Evolutionary conservation across 495 filamentous ascomycete genomes (phyloP).

Genomic region (Rostrohypoxylon terebratum): DNA sequence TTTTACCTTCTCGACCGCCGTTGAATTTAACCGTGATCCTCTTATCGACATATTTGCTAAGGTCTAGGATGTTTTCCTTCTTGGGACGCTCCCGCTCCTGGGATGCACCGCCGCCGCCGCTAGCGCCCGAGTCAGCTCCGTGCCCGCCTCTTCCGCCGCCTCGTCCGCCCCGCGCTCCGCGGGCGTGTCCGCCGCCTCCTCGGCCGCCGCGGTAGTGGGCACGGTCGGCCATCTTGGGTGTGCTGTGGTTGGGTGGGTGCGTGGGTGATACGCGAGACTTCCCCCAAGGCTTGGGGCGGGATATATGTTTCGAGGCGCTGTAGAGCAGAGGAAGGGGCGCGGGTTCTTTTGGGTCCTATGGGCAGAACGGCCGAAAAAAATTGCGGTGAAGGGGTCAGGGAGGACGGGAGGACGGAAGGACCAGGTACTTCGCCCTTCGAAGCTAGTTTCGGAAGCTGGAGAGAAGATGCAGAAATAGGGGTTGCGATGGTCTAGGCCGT

Average conservation of each 20-base stretch:
- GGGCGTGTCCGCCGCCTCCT: conserved; percentile 50
- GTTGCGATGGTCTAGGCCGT: conserved; percentile 39
- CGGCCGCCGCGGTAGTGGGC: conserved; percentile 57
- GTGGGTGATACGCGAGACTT: conserved; percentile 1
- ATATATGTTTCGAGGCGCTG: not conserved
- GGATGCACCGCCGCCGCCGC: conserved; percentile 53
- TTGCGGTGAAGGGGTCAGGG: conserved; percentile 36
- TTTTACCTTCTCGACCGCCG: conserved; percentile 89
- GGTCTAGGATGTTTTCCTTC: conserved; percentile 97
- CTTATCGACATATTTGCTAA: conserved; percentile 97
- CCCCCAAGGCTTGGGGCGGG: conserved; percentile 7
- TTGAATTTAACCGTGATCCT: conserved; percentile 95
- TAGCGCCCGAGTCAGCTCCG: conserved; percentile 44
- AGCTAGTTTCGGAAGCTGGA: conserved; percentile 41
- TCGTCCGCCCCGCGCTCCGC: conserved; percentile 63
- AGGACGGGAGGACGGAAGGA: not conserved
- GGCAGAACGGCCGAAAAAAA: conserved; percentile 26
- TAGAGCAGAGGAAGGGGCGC: not conserved
- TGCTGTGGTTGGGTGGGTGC: conserved; percentile 27
- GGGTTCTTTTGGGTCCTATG: not conserved
- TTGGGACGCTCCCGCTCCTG: conserved; percentile 81
- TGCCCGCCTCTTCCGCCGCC: conserved; percentile 55
- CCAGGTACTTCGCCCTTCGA: conserved; percentile 1
- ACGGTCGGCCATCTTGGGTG: conserved; percentile 72
- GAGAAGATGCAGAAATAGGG: conserved; percentile 40